Percentiles rank a stretch among this genome's conserved stretches.
These are phyloP conservation scores for Limnomonas spitsbergensis DNA, from an alignment of 139 green algal genomes.

Conservation along the genomic window DNA sequence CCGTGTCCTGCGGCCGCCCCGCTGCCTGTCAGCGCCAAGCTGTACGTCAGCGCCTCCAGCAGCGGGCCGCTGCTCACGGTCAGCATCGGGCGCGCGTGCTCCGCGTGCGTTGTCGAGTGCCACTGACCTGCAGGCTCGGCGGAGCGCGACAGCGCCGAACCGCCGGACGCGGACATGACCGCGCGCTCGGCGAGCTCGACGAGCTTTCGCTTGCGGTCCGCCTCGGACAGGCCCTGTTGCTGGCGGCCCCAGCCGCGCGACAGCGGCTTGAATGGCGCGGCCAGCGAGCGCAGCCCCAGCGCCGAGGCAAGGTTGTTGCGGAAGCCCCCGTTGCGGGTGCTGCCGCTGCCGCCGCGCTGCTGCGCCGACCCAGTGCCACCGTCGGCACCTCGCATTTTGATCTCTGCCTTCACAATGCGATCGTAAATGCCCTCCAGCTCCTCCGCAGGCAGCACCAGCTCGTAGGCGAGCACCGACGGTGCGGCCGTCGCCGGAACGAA, in stretches of 20 bases:
- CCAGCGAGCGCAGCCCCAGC: constrained; percentile 49
- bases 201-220: constrained; percentile 42
- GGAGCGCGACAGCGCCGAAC: constrained; percentile 21
- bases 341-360: background rate
- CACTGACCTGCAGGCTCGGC: constrained; percentile 68
- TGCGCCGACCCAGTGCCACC: background rate
- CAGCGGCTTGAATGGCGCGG: constrained; percentile 43
- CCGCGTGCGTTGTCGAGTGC: constrained; percentile 68
- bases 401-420: constrained; percentile 58
- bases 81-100: constrained; percentile 81
- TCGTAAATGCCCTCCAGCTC: constrained; percentile 79
- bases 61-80: constrained; percentile 50
- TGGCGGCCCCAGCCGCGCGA: constrained; percentile 4
- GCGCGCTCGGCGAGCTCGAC: constrained; percentile 49
- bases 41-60: constrained; percentile 5
- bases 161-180: background rate
- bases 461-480: constrained; percentile 2
- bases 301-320: constrained; percentile 61
- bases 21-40: constrained; percentile 1
- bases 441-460: constrained; percentile 62
- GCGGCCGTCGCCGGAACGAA: constrained; percentile 22
- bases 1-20: constrained; percentile 37
- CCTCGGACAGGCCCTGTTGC: constrained; percentile 26
- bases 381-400: constrained; percentile 9
- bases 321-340: constrained; percentile 3